These are phyloP conservation scores for Penicillium salamii DNA, from an alignment of 495 filamentous ascomycete species.

Conservation along the genomic window DNA sequence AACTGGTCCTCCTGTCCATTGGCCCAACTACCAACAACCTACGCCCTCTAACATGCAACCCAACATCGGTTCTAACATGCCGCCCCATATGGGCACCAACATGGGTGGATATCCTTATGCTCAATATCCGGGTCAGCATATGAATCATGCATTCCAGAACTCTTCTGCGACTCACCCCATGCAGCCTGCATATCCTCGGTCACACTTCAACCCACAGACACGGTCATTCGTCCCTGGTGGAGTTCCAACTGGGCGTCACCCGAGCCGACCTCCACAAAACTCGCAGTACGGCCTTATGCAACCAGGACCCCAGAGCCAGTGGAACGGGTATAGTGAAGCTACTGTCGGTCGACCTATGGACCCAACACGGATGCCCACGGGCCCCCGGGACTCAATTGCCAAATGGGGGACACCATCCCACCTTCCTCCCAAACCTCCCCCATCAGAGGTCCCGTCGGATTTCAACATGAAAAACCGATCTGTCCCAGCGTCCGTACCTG, in stretches of 20 bases:
- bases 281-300: slow-evolving; percentile 28
- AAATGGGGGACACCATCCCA: slow-evolving; percentile 57
- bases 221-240: slow-evolving; percentile 77
- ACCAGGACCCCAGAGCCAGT: slow-evolving; percentile 24
- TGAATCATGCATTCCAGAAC: slow-evolving; percentile 61
- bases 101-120: slow-evolving; percentile 68
- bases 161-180: slow-evolving; percentile 62
- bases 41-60: slow-evolving; percentile 31
- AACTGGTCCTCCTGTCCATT: slow-evolving; percentile 34
- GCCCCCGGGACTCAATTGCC: slow-evolving; percentile 41
- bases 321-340: slow-evolving; percentile 36
- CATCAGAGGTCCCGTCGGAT: slow-evolving; percentile 48
- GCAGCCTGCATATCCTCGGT: slow-evolving; percentile 76
- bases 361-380: slow-evolving; percentile 5
- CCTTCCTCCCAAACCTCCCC: slow-evolving; percentile 54
- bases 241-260: slow-evolving; percentile 27
- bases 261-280: slow-evolving; percentile 29
- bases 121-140: slow-evolving; percentile 68
- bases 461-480: slow-evolving; percentile 39
- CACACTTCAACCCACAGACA: slow-evolving; percentile 89
- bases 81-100: slow-evolving; percentile 31
- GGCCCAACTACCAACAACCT: slow-evolving; percentile 29
- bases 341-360: slow-evolving; percentile 7
- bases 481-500: slow-evolving; percentile 15
- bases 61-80: slow-evolving; percentile 33